These are phyloP conservation scores for Scedosporium dehoogii DNA, from an alignment of 2,329 filamentous ascomycete genomes.

Conservation along the genomic window DNA sequence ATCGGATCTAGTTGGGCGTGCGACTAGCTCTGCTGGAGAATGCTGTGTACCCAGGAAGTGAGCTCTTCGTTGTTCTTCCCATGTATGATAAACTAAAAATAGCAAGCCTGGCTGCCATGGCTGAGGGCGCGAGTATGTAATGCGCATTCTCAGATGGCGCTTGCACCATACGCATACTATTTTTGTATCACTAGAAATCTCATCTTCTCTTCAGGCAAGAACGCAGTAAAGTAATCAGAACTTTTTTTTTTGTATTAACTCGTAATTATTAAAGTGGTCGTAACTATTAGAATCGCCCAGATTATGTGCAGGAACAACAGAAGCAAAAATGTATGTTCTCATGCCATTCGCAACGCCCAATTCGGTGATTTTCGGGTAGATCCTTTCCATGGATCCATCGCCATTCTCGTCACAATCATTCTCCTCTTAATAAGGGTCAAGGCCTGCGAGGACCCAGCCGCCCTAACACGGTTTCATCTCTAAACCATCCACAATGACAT, in stretches of 20 bases:
- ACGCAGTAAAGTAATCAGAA: not conserved
- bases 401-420: not conserved
- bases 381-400: not conserved
- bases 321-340: not conserved
- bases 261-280: conserved; percentile 11
- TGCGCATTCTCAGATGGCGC: no score
- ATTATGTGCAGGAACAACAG: conserved; percentile 2
- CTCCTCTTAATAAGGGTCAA: not conserved
- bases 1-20: conserved; percentile 36
- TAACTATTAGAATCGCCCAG: conserved; percentile 4
- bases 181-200: no score
- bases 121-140: no score
- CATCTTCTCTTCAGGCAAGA: not conserved
- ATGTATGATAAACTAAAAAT: not conserved
- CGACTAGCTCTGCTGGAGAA: conserved; percentile 34
- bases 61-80: not conserved
- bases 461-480: not conserved
- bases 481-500: not conserved
- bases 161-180: no score
- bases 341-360: conserved; percentile 5
- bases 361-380: not conserved
- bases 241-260: conserved; percentile 9
- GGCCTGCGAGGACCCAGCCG: not conserved
- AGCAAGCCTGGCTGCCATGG: not conserved
- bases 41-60: conserved; percentile 41